These are phyloP conservation scores for Pluteus cervinus DNA, from an alignment of 768 basidiomycete genomes.

Conservation along the genomic window DNA sequence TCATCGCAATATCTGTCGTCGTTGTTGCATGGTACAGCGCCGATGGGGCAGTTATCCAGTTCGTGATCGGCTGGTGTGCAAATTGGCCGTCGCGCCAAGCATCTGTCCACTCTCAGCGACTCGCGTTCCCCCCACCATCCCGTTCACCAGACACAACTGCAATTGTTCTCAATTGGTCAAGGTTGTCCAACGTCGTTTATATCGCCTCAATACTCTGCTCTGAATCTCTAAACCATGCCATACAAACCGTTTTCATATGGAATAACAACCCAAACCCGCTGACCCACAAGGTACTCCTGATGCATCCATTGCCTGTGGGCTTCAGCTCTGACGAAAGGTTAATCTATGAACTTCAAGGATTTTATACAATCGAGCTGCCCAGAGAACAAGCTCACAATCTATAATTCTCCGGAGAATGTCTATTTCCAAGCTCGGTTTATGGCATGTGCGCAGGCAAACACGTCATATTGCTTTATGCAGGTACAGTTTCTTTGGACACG, in stretches of 20 bases:
- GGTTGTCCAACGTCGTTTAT: slow-evolving; percentile 52
- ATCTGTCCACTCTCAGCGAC: no score
- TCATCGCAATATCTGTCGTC: no score
- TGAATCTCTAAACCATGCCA: slow-evolving; percentile 34
- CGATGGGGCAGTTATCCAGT: no score
- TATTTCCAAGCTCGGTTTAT: slow-evolving; percentile 61
- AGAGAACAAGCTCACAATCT: slow-evolving; percentile 37
- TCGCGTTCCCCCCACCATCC: not conserved
- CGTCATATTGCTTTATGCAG: slow-evolving; percentile 60
- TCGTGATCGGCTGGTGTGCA: no score
- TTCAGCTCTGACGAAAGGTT: not conserved
- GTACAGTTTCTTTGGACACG: slow-evolving; percentile 19
- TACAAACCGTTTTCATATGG: slow-evolving; percentile 52
- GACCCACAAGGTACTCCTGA: slow-evolving; percentile 29
- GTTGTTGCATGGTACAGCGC: no score
- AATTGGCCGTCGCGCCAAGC: no score
- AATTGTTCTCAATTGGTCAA: slow-evolving; percentile 63
- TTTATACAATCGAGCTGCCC: slow-evolving; percentile 38
- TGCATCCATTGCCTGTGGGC: not conserved
- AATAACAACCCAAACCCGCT: slow-evolving; percentile 50
- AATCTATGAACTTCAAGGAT: slow-evolving; percentile 25
- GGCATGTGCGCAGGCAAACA: slow-evolving; percentile 45
- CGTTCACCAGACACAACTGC: slow-evolving; percentile 41
- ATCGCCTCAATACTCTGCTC: slow-evolving; percentile 49
- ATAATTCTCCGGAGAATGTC: slow-evolving; percentile 50